Base-by-base conservation (phyloP, 108 stramenopile species). In the Skeletonema costatum region DNA sequence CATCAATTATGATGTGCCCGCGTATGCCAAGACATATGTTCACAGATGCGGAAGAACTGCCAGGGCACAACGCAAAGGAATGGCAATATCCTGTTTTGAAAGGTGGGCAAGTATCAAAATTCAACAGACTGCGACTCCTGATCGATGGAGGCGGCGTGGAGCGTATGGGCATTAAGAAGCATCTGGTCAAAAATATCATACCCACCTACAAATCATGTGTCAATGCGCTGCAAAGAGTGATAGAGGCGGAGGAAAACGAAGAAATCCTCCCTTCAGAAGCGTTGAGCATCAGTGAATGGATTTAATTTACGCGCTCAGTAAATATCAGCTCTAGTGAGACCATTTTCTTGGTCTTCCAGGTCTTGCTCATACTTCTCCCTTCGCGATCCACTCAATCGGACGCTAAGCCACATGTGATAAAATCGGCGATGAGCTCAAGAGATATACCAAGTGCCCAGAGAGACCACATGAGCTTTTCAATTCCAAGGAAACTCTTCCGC, bases 1-100 rank as follows among this genome's bases (percentile, higher is more conserved):
- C 5, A 83, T 92, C 66, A 90, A 95, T 64, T 95, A 93, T 73
- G 92, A 95, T 76, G 90, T 95, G 5, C 94, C 92, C 14, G 68
- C 77, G 10, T 92, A 85, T 83, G 91, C 92, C 58, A 93, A 93
- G 60, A 93, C 92, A 9, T 95, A 95, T 75, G 89, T 95, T 17
- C 93, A 95, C 75, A 68, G 53, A 56, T 93, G 92, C 67, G 94
- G 94, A 31, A 78, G 94, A 61, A 95, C 94, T 6, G 94, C 94
- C 12, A 82, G 94, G 53, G 94, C 94, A 17, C 92, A 91, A 6
- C 67, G 81, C 59, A 44, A 77, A 8, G 94, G 94, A 51, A 79
- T 59, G 19, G 91, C 92, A 3, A 87, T 96, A 58, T 87, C 78
- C 78, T 31, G 68, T 96, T 3, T 66, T 96, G 64, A 92, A 92